These are phyloP conservation scores for Xanthoconium stramineum DNA, from an alignment of 768 basidiomycete genomes.

Conservation along the genomic window DNA sequence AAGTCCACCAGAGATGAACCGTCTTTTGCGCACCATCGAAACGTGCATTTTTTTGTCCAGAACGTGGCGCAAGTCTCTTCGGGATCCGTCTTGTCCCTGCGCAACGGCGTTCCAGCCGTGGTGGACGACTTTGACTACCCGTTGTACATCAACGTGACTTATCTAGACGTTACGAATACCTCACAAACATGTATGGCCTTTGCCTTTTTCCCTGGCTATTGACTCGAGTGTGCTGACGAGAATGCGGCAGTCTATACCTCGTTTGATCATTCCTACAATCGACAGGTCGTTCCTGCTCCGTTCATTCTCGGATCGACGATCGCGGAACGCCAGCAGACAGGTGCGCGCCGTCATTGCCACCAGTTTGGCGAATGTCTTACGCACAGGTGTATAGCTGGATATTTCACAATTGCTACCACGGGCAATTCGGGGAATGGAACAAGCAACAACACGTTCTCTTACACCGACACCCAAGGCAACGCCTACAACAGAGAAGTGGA, in stretches of 20 bases:
- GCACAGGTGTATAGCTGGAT: conserved; percentile 38
- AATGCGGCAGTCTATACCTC: conserved; percentile 40
- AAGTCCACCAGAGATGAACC: background rate
- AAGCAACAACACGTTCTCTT: conserved; percentile 64
- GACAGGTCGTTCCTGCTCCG: conserved; percentile 54
- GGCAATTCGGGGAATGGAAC: conserved; percentile 67
- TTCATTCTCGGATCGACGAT: conserved; percentile 59
- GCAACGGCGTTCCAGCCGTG: conserved; percentile 43
- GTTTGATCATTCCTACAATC: conserved; percentile 70
- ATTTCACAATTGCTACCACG: conserved; percentile 41
- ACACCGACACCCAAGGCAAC: conserved; percentile 56
- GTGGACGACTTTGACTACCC: conserved; percentile 57
- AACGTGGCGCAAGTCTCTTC: conserved; percentile 48
- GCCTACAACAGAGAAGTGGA: conserved; percentile 60
- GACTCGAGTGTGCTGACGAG: background rate
- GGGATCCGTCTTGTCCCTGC: conserved; percentile 46
- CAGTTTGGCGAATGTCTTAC: background rate
- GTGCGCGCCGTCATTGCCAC: conserved; percentile 32
- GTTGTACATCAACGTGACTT: conserved; percentile 40
- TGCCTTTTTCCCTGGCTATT: background rate
- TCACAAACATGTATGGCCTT: conserved; percentile 16
- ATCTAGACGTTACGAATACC: conserved; percentile 30
- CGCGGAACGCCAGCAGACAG: conserved; percentile 53
- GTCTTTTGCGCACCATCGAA: background rate
- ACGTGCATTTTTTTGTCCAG: conserved; percentile 26